Evolutionary conservation across 1,139 yeast species (phyloP).

Genomic region (Geotrichum carabidarum): DNA sequence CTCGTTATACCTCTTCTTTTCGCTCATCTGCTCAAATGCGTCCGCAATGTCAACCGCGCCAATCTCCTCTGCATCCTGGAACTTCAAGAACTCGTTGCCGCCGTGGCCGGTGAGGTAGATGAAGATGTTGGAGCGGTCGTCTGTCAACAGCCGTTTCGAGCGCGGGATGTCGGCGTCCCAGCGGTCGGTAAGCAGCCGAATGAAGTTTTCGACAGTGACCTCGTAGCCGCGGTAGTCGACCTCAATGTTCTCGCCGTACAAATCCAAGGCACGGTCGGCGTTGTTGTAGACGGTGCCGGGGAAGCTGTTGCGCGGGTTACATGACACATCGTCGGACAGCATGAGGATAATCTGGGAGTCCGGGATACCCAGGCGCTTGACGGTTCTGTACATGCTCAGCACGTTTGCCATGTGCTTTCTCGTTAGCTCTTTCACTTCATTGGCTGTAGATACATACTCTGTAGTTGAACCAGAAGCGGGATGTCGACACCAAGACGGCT

Average conservation of each 20-base stretch:
- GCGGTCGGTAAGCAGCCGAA: conserved; percentile 82
- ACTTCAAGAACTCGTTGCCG: conserved; percentile 92
- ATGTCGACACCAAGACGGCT: conserved; percentile 91
- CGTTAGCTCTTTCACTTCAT: conserved; percentile 12
- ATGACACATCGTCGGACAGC: conserved; percentile 95
- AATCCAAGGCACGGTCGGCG: conserved; percentile 86
- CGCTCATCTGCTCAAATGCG: conserved; percentile 96
- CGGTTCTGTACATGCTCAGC: conserved; percentile 89
- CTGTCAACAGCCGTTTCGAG: conserved; percentile 82
- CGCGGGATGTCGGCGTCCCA: conserved; percentile 95
- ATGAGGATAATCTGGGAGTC: conserved; percentile 94
- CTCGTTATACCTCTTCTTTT: conserved; percentile 90
- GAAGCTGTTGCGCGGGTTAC: conserved; percentile 91
- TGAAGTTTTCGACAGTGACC: conserved; percentile 93
- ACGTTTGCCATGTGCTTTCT: conserved; percentile 84
- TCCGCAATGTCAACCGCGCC: conserved; percentile 94
- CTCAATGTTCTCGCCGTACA: conserved; percentile 90
- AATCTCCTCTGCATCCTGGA: conserved; percentile 97
- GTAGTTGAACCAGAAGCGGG: conserved; percentile 96
- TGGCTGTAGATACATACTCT: conserved; percentile 37
- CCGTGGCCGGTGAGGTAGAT: conserved; percentile 98
- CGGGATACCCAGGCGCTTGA: conserved; percentile 91
- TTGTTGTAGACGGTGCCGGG: conserved; percentile 96
- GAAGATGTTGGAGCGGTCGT: conserved; percentile 88
- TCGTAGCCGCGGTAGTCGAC: conserved; percentile 97